Evolutionary conservation across 140 eudicot genomes (phyloP).

Genomic region (Anethum foeniculum): DNA sequence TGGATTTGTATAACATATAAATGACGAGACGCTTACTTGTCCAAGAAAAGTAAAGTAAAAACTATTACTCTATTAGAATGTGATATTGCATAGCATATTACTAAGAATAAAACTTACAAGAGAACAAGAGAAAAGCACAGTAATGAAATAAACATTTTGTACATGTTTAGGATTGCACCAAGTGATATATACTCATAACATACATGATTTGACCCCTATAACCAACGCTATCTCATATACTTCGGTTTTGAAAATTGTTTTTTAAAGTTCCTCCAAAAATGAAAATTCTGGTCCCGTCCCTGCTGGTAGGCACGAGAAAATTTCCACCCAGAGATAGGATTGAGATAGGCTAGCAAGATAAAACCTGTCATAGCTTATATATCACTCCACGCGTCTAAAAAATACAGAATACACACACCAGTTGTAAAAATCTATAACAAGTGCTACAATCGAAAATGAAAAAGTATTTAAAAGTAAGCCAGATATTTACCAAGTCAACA

Average conservation of each 20-base stretch:
- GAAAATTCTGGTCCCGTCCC: no score
- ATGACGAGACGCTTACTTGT: not conserved
- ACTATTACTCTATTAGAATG: not conserved
- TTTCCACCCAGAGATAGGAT: not conserved
- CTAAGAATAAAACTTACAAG: not conserved
- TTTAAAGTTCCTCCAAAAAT: no score
- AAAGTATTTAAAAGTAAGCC: not conserved
- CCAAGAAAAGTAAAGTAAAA: not conserved
- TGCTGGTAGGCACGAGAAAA: not conserved
- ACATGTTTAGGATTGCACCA: not conserved
- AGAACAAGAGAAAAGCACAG: not conserved
- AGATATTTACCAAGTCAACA: not conserved
- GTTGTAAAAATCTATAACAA: not conserved
- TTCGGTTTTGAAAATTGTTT: no score
- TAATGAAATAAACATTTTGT: not conserved
- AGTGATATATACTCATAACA: not conserved
- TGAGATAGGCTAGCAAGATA: not conserved
- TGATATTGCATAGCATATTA: not conserved
- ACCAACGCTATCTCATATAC: no score
- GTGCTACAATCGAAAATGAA: not conserved
- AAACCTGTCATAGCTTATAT: not conserved
- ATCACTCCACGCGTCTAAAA: not conserved
- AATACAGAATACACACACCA: not conserved
- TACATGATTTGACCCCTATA: no score
- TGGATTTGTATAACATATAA: not conserved